Percentiles rank a stretch among this genome's conserved stretches.
Evolutionary conservation across 805 yeast genomes (phyloP).

Genomic region (Monosporozyma unispora): DNA sequence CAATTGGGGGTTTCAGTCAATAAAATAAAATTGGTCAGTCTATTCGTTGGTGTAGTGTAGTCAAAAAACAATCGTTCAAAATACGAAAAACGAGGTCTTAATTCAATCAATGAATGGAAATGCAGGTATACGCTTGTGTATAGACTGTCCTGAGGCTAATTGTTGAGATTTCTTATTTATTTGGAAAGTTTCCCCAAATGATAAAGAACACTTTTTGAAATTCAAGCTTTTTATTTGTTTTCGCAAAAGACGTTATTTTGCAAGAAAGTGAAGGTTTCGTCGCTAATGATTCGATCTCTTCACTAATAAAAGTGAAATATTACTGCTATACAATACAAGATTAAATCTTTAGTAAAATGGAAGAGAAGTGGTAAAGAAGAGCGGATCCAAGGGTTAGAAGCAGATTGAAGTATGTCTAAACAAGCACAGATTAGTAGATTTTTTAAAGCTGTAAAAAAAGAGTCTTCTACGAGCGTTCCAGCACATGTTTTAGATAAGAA

Average conservation of each 20-base stretch:
- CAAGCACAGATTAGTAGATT: conserved; percentile 28
- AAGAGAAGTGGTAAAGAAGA: background rate
- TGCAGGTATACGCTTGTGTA: background rate
- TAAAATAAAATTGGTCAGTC: background rate
- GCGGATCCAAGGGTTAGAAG: too few species aligned
- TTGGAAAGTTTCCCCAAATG: too few species aligned
- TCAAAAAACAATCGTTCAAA: background rate
- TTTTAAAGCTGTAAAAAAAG: conserved; percentile 14
- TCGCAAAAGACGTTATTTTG: background rate
- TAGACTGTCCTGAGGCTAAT: background rate
- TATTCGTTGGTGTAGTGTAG: background rate
- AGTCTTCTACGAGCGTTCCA: background rate
- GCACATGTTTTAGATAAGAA: background rate
- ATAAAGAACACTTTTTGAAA: background rate
- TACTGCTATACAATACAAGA: too few species aligned
- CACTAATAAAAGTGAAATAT: background rate
- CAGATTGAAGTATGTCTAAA: conserved; percentile 12
- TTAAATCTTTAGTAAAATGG: too few species aligned
- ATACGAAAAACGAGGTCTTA: too few species aligned
- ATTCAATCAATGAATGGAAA: background rate
- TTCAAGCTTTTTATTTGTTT: background rate
- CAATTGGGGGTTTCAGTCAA: background rate
- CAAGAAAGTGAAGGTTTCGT: background rate
- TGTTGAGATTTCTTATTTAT: too few species aligned
- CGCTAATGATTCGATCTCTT: background rate